phyloP scores from a whole-genome alignment of 805 yeast genomes.

The Kregervanrija pseudodelftensis region DNA sequence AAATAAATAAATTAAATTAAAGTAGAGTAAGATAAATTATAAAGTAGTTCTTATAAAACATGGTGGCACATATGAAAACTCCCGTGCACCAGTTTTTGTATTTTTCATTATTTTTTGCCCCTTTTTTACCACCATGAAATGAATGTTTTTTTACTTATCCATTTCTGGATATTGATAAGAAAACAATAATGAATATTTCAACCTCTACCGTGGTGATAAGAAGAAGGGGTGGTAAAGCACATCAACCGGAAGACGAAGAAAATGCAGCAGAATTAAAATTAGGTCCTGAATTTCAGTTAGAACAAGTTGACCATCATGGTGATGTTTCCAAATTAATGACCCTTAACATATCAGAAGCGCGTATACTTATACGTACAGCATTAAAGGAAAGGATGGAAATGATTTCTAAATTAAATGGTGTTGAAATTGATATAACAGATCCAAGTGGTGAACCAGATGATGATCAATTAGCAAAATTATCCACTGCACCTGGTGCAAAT shows the following conservation, averaged over 20 bases:
- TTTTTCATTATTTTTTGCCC: too few relatives aligned
- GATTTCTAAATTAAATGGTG: conserved; percentile 32
- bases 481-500: conserved; percentile 66
- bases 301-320: conserved; percentile 77
- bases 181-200: conserved; percentile 64
- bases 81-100: too few relatives aligned
- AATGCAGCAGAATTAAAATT: conserved; percentile 81
- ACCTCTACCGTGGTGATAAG: conserved; percentile 83
- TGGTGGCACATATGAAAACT: too few relatives aligned
- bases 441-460: conserved; percentile 32
- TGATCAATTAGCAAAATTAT: conserved; percentile 42
- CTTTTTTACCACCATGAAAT: too few relatives aligned
- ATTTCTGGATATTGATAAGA: not conserved
- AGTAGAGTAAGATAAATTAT: too few relatives aligned
- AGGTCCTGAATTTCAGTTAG: conserved; percentile 87
- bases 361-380: conserved; percentile 86
- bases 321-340: conserved; percentile 72
- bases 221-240: conserved; percentile 59
- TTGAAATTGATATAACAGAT: conserved; percentile 22
- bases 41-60: too few relatives aligned
- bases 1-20: too few relatives aligned
- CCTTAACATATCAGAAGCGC: conserved; percentile 81
- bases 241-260: conserved; percentile 77
- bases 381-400: conserved; percentile 63
- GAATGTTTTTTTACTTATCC: not conserved